Evolutionary conservation across 768 basidiomycete genomes (phyloP), one percentile per base, ranked within the genome.

Genomic region (Brasilioporus rufonigricans): DNA sequence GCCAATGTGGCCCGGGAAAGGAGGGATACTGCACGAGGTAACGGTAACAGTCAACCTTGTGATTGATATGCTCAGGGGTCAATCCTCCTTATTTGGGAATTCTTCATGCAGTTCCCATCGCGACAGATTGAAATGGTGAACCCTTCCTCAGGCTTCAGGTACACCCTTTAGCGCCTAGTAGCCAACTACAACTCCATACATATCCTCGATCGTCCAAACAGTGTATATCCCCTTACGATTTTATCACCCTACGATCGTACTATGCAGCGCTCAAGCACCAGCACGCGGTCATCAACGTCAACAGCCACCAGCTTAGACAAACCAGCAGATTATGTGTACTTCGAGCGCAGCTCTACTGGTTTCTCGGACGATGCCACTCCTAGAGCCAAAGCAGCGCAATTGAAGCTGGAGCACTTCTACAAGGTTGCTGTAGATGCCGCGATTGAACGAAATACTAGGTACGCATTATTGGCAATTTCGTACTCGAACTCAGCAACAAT

Each of bases 381-480:
- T 41, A 87, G 87, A 60, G 91, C 92, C 14, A 95, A 93, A 71
- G 84, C 83, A 38, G 95, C 95, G 3, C 94, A 97, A 71, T 77
- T 98, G 74, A 97, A 96, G 73, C 80, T 98, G 49, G 97, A 98
- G 74, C 87, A 95, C 68, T 97, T 87, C 69, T 99, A 98, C 75
- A 97, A 98, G 72, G 87, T 97, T 38, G 92, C 92, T 1, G 97
- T 99, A 39, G 94, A 98, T 69, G 83, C 89, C 43, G 96, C 96
- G 13, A 91, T 99, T 44, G 94, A 95, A 66, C 79, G 97, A 49
- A 98, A 98, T 69, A 82, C 86, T 50, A 83, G 96, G 94, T 94
- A 73, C 57, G 68, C 50, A 38, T 38, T 16, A 14, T 21, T 43
- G 21, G 16, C 32, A n/a, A 6, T n/a, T 3, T 52, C 29, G 14